Evolutionary conservation across 257 asterid species (phyloP), one percentile per base, ranked within the genome.

Genomic region (Lithospermum erythrorhizon): DNA sequence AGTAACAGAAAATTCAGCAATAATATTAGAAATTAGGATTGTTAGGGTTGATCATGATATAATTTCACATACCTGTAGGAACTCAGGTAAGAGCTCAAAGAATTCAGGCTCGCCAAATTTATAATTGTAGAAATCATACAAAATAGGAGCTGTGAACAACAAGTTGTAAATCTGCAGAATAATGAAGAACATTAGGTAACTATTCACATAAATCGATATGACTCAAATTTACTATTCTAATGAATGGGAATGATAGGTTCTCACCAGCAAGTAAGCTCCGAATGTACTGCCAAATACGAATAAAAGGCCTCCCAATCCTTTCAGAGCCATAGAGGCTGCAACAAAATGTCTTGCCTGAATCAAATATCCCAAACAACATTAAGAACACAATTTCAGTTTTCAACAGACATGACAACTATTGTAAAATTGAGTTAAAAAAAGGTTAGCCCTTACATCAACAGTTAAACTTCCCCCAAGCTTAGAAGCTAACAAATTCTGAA

Each of bases 221-320:
- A 65, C 48, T 9, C 24, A 66, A 47, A 53, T 62, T 15, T 57
- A 6, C 6, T 8, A 57, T 15, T 41, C 7, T 23, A 48, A 32
- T 22, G 57, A 17, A 30, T 16, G 25, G 52, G 24, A 57, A 32
- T 56, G 62, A 59, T 32, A 61, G 70, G 70, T 65, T 54, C 81
- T 71, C 60, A 91, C 98, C 95, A 91, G 81, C 65, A 91, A 73
- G 73, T 58, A 67, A 63, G 98, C 96, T 14, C 96, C 96, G 55
- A 81, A 52, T 55, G 73, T 59, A 86, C 89, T 82, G 65, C 96
- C 96, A 59, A 91, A 71, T 61, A 88, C 89, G 58, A 91, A 91
- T 37, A 91, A 73, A 60, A 91, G 78, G 27, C 96, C 96, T 45
- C 98, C 98, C 61, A 88, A 54, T 62, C 95, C 96, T 76, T 91